These are phyloP conservation scores for Allantophomopsis lycopodina DNA, from an alignment of 2,329 filamentous ascomycete species.

Conservation along the genomic window DNA sequence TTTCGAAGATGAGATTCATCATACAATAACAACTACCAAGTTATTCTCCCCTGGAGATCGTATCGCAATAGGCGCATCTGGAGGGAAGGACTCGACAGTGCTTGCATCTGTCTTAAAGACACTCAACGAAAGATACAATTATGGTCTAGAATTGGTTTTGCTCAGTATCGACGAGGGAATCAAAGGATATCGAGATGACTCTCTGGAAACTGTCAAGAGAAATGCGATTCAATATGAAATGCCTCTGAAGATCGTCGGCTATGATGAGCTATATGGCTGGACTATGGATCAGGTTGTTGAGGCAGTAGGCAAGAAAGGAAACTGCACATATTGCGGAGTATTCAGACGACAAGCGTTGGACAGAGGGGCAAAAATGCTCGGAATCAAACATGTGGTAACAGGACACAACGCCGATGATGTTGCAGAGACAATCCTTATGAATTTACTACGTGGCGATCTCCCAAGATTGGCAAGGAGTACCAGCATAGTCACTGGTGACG, in stretches of 20 bases:
- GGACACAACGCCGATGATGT: slow-evolving; percentile 97
- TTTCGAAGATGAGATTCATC: slow-evolving; percentile 89
- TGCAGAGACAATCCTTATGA: slow-evolving; percentile 96
- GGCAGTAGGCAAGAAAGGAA: slow-evolving; percentile 92
- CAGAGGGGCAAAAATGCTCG: slow-evolving; percentile 74
- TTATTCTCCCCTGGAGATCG: slow-evolving; percentile 76
- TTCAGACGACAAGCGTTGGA: slow-evolving; percentile 91
- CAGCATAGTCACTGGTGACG: slow-evolving; percentile 70
- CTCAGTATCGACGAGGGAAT: slow-evolving; percentile 96
- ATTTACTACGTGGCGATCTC: slow-evolving; percentile 79
- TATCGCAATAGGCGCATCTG: slow-evolving; percentile 89
- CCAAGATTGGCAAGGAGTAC: slow-evolving; percentile 79
- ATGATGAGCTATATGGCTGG: slow-evolving; percentile 92
- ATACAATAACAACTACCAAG: slow-evolving; percentile 72
- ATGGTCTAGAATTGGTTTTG: slow-evolving; percentile 73
- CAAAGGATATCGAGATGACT: slow-evolving; percentile 92
- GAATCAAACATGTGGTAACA: slow-evolving; percentile 87
- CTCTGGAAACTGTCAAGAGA: slow-evolving; percentile 87
- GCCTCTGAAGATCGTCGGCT: slow-evolving; percentile 83
- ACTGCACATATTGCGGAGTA: slow-evolving; percentile 97
- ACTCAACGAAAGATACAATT: slow-evolving; percentile 77
- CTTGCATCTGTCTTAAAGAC: slow-evolving; percentile 90
- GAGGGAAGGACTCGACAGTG: slow-evolving; percentile 95
- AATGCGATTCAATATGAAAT: slow-evolving; percentile 87
- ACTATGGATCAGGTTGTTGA: slow-evolving; percentile 98